These are phyloP conservation scores for Gnetum montanum DNA, from an alignment of 75 land plant species.

Conservation along the genomic window DNA sequence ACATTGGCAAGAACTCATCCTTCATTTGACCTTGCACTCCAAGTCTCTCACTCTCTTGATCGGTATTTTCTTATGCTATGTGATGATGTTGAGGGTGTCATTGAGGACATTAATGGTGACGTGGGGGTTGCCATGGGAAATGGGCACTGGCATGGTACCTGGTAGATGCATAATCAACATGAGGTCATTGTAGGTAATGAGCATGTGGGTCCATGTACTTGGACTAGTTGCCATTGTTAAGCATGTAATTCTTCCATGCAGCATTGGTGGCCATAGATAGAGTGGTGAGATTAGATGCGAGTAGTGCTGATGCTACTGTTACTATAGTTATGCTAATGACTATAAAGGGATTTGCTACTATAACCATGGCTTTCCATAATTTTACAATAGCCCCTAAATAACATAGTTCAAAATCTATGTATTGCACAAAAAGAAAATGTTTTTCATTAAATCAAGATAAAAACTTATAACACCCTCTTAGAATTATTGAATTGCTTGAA, in stretches of 20 bases:
- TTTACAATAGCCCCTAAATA: no score
- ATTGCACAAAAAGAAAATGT: no score
- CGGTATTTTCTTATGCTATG: no score
- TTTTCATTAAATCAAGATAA: no score
- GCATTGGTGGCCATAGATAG: constrained; percentile 21
- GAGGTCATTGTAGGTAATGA: constrained; percentile 31
- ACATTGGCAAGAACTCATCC: no score
- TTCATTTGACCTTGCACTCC: no score
- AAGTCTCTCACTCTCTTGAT: no score
- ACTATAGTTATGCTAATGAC: neutral
- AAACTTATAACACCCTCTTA: no score
- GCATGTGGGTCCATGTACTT: constrained; percentile 24
- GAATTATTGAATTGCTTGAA: no score
- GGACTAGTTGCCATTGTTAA: constrained; percentile 13
- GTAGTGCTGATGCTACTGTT: constrained; percentile 7
- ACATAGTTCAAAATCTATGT: no score
- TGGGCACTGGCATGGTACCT: constrained; percentile 26
- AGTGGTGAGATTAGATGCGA: neutral
- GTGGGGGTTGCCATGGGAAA: constrained; percentile 27
- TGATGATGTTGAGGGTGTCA: constrained; percentile 6
- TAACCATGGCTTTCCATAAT: neutral
- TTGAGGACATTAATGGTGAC: constrained; percentile 16
- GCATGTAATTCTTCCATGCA: constrained; percentile 24
- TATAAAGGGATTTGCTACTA: neutral
- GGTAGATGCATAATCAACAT: constrained; percentile 48